Percentiles rank a stretch among this genome's conserved stretches.
These are phyloP conservation scores for Chernovozyma sophiae-reginae DNA, from an alignment of 1,139 yeast genomes.

Conservation along the genomic window DNA sequence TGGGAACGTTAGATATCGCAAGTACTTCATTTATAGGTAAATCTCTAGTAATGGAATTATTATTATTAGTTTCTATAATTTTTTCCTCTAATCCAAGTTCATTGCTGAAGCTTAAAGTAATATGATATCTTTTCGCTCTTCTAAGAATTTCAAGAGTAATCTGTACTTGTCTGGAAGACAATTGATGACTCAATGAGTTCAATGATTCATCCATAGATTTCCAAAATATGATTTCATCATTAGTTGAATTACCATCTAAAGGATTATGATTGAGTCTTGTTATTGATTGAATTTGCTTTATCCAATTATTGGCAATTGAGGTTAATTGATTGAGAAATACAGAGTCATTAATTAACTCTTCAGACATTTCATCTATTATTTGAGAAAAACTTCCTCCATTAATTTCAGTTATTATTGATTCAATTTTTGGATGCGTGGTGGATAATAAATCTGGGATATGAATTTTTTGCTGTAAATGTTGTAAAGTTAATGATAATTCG, in stretches of 20 bases:
- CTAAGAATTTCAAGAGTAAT: slow-evolving; percentile 62
- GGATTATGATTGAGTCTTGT: slow-evolving; percentile 53
- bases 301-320: slow-evolving; percentile 68
- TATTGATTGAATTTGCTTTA: slow-evolving; percentile 55
- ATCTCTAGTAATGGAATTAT: slow-evolving; percentile 63
- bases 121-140: slow-evolving; percentile 74
- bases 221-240: slow-evolving; percentile 82
- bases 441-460: slow-evolving; percentile 62
- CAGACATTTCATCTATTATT: slow-evolving; percentile 11
- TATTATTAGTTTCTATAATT: slow-evolving; percentile 45
- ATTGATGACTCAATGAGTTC: slow-evolving; percentile 52
- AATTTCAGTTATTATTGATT: slow-evolving; percentile 8
- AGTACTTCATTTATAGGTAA: slow-evolving; percentile 63
- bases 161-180: slow-evolving; percentile 50
- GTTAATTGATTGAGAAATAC: slow-evolving; percentile 63
- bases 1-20: slow-evolving; percentile 26
- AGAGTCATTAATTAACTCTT: slow-evolving; percentile 40
- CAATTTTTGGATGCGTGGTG: slow-evolving; percentile 53
- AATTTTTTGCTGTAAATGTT: slow-evolving; percentile 64
- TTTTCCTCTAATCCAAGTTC: slow-evolving; percentile 70
- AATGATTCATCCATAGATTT: slow-evolving; percentile 64
- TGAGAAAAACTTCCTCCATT: slow-evolving; percentile 26
- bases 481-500: slow-evolving; percentile 65
- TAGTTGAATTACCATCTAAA: slow-evolving; percentile 50
- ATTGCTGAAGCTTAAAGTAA: slow-evolving; percentile 66